phyloP scores from a whole-genome alignment of 768 basidiomycete genomes.

The Panaeolus cyanescens region DNA sequence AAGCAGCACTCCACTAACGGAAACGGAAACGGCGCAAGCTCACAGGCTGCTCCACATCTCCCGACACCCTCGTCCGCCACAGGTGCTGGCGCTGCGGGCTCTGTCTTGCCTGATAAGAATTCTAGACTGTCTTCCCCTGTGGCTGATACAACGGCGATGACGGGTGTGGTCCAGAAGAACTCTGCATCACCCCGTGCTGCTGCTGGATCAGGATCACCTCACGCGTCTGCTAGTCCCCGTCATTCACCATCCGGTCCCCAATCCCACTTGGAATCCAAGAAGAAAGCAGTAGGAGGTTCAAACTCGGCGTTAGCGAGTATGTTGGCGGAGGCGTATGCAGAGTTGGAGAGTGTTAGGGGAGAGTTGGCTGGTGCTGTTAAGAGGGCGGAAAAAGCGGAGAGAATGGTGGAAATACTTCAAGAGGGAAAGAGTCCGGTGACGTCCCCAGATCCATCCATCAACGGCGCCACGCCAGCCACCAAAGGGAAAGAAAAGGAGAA shows the following conservation, averaged over 20 bases:
- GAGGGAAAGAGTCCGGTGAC: not conserved
- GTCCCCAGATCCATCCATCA: constrained; percentile 7
- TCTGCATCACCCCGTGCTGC: not conserved
- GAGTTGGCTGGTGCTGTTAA: constrained; percentile 44
- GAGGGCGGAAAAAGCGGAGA: constrained; percentile 59
- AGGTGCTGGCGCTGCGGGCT: not conserved
- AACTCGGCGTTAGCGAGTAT: constrained; percentile 59
- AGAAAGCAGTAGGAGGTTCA: constrained; percentile 15
- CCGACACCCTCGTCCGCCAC: not conserved
- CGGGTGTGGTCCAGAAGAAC: not conserved
- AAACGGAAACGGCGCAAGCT: not conserved
- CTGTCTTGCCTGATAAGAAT: not conserved
- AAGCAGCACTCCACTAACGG: not conserved
- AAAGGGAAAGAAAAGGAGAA: not conserved
- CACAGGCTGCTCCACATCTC: not conserved
- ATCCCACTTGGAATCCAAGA: not conserved
- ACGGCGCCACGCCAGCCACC: not conserved
- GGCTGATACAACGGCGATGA: not conserved
- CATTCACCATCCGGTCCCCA: not conserved
- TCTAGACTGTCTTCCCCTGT: not conserved
- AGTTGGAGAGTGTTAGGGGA: constrained; percentile 49
- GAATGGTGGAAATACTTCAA: constrained; percentile 29
- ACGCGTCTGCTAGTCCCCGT: not conserved
- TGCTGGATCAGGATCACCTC: not conserved
- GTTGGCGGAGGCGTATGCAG: constrained; percentile 54